These are phyloP conservation scores for Cladophialophora chaetospira DNA, from an alignment of 2,329 filamentous ascomycete genomes.

Conservation along the genomic window DNA sequence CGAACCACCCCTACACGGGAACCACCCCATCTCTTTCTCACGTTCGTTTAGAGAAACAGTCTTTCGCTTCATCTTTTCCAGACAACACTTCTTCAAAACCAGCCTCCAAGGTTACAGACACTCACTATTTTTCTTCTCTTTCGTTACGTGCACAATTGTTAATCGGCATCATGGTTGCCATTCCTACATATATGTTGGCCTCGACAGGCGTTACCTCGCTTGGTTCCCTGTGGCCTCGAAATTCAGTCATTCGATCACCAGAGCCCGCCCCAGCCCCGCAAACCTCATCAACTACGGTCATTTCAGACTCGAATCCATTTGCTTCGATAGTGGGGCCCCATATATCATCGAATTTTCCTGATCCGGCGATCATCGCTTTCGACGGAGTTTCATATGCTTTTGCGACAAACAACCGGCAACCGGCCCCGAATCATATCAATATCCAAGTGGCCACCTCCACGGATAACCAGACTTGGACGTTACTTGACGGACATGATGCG, in stretches of 20 bases:
- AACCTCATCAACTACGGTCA: conserved; percentile 1
- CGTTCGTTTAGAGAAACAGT: conserved; percentile 11
- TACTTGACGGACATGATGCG: conserved; percentile 55
- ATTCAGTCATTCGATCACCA: conserved; percentile 22
- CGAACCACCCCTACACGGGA: conserved; percentile 17
- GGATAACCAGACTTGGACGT: conserved; percentile 52
- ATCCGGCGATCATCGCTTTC: conserved; percentile 51
- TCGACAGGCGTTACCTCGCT: conserved; percentile 20
- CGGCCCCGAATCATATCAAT: conserved; percentile 34
- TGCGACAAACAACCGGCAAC: conserved; percentile 54
- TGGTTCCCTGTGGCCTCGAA: conserved; percentile 18
- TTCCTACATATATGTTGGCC: conserved; percentile 28
- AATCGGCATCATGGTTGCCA: conserved; percentile 30
- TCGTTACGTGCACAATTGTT: conserved; percentile 21
- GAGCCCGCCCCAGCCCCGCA: conserved; percentile 9
- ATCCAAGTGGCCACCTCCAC: conserved; percentile 58
- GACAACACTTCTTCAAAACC: not conserved
- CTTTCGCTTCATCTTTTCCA: not conserved
- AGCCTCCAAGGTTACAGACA: not conserved
- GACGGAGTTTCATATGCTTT: conserved; percentile 61
- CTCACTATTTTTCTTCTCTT: conserved; percentile 9
- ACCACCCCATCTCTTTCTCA: conserved; percentile 5
- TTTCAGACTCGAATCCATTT: conserved; percentile 16
- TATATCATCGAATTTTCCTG: conserved; percentile 44
- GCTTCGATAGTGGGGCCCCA: conserved; percentile 33